Conservation (phyloP, 805 yeast genomes). For the Pichia manshurica region DNA sequence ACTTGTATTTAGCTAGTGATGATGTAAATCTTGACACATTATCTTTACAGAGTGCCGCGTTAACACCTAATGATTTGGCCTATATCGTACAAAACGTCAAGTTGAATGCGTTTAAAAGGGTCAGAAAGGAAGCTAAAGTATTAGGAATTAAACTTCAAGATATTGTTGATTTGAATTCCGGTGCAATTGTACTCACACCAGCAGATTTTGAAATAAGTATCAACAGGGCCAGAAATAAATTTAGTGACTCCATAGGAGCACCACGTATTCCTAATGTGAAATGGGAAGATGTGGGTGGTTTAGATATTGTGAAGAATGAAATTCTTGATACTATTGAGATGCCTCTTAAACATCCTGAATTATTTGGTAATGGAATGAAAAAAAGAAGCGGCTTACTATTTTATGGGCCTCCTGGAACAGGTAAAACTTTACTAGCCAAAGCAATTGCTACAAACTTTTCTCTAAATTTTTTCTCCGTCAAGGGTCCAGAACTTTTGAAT, state of each 20-base stretch:
- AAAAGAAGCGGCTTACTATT: conserved; percentile 91
- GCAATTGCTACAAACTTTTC: conserved; percentile 96
- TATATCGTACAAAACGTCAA: conserved; percentile 68
- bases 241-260: conserved; percentile 93
- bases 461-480: conserved; percentile 89
- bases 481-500: conserved; percentile 93
- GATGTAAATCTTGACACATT: conserved; percentile 54
- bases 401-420: conserved; percentile 99
- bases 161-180: conserved; percentile 47
- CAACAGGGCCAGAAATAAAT: conserved; percentile 75
- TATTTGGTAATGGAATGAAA: conserved; percentile 83
- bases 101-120: conserved; percentile 46
- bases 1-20: conserved; percentile 29
- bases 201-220: conserved; percentile 66
- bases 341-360: conserved; percentile 90
- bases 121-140: conserved; percentile 31
- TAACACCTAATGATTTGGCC: conserved; percentile 75
- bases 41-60: conserved; percentile 86
- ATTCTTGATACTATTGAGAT: conserved; percentile 92
- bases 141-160: conserved; percentile 25
- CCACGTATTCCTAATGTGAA: conserved; percentile 91
- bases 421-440: conserved; percentile 91
- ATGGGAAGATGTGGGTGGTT: conserved; percentile 98
- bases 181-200: conserved; percentile 47
- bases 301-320: conserved; percentile 84